Evolutionary conservation across 768 basidiomycete genomes (phyloP).

Genomic region (Mycena rosella): DNA sequence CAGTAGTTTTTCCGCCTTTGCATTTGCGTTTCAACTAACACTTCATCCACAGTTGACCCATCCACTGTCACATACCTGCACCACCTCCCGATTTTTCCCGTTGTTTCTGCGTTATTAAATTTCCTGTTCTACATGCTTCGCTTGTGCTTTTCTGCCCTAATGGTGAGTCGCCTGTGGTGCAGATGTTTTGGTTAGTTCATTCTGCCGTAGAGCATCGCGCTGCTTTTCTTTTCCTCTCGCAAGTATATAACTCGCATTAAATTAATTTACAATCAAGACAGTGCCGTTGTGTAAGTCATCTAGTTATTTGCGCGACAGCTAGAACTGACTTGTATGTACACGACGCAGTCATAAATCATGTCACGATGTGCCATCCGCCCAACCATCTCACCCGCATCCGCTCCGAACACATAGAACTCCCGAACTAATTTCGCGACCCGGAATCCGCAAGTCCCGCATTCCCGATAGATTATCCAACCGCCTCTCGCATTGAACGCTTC

Average conservation of each 20-base stretch:
- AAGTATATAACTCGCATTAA: constrained; percentile 35
- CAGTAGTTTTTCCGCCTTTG: constrained; percentile 24
- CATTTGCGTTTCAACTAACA: background rate
- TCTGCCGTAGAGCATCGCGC: constrained; percentile 48
- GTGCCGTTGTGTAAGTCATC: constrained; percentile 10
- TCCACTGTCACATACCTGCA: constrained; percentile 42
- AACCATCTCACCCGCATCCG: background rate
- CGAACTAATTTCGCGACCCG: constrained; percentile 25
- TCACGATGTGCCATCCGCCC: background rate
- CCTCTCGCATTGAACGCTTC: constrained; percentile 29
- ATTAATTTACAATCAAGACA: constrained; percentile 6
- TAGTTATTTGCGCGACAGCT: background rate
- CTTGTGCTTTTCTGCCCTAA: constrained; percentile 51
- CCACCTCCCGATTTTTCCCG: constrained; percentile 44
- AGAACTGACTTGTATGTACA: background rate
- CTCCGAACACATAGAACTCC: constrained; percentile 6
- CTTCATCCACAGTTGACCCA: constrained; percentile 44
- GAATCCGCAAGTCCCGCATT: constrained; percentile 57
- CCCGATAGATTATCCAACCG: constrained; percentile 59
- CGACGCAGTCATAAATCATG: constrained; percentile 1
- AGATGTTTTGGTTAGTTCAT: constrained; percentile 23
- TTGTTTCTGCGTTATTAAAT: constrained; percentile 40
- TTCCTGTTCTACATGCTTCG: constrained; percentile 49
- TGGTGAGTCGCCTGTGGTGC: constrained; percentile 49
- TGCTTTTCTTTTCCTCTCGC: constrained; percentile 50